A percentile compares a stretch with the other conserved stretches of the same genome.
Conservation (phyloP, 495 filamentous ascomycete genomes). For the Sabuloglossum arenarium region DNA sequence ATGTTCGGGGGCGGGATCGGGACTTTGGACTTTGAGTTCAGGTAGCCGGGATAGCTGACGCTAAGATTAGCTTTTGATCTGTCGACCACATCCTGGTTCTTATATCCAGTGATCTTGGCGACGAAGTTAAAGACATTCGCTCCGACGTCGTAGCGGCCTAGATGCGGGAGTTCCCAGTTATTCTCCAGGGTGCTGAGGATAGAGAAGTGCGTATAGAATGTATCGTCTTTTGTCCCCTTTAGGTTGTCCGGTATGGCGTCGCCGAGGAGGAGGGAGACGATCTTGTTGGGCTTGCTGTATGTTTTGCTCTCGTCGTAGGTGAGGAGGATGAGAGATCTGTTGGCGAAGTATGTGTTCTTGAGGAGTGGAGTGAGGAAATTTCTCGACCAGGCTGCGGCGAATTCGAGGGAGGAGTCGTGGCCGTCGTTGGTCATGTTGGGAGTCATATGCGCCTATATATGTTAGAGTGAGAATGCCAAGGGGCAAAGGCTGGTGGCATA, state of each 20-base stretch:
- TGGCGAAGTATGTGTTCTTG: slow-evolving; percentile 40
- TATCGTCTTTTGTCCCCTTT: slow-evolving; percentile 38
- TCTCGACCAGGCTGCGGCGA: slow-evolving; percentile 34
- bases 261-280: slow-evolving; percentile 44
- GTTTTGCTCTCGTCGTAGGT: slow-evolving; percentile 47
- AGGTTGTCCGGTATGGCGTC: slow-evolving; percentile 35
- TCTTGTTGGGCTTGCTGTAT: slow-evolving; percentile 31
- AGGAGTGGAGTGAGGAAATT: slow-evolving; percentile 41
- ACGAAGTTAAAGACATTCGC: slow-evolving; percentile 46
- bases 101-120: slow-evolving; percentile 28
- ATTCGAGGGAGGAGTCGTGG: slow-evolving; percentile 44
- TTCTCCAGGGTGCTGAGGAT: slow-evolving; percentile 39
- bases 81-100: neutral
- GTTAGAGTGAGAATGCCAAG: too few relatives aligned
- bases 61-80: neutral
- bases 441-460: slow-evolving; percentile 44
- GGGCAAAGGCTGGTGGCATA: too few relatives aligned
- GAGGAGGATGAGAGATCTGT: slow-evolving; percentile 44
- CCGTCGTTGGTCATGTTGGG: slow-evolving; percentile 50
- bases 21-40: neutral
- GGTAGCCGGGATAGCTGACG: neutral
- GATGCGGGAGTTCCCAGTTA: slow-evolving; percentile 47
- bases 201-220: slow-evolving; percentile 56
- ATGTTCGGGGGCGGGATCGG: neutral
- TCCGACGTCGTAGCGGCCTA: slow-evolving; percentile 51